Evolutionary conservation across 192 early-diverging fungal genomes (phyloP).

Genomic region (Coemansia sp.): DNA sequence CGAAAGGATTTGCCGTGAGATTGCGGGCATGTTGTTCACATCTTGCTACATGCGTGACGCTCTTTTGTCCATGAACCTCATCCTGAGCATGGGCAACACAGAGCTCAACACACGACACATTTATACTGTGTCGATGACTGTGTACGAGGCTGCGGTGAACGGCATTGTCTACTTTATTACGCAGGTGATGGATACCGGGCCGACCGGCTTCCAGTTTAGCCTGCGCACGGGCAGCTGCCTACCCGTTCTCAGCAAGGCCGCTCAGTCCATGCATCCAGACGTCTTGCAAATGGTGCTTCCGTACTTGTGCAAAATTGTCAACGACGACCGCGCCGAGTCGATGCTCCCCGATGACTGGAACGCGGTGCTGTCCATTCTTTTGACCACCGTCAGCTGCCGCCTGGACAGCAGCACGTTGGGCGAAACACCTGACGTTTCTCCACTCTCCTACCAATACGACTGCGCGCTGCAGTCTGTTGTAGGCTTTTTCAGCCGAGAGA

Average conservation of each 20-base stretch:
- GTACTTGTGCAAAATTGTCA: slow-evolving; percentile 43
- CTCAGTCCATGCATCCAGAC: slow-evolving; percentile 33
- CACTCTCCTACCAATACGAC: slow-evolving; percentile 30
- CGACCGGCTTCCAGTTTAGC: slow-evolving; percentile 46
- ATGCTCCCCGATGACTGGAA: slow-evolving; percentile 40
- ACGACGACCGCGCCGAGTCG: slow-evolving; percentile 38
- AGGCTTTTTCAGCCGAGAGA: slow-evolving; percentile 12
- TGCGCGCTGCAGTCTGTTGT: slow-evolving; percentile 26
- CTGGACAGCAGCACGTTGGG: slow-evolving; percentile 1
- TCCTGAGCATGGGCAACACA: slow-evolving; percentile 31
- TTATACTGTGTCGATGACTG: slow-evolving; percentile 22
- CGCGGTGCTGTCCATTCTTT: slow-evolving; percentile 31
- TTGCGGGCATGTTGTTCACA: slow-evolving; percentile 38
- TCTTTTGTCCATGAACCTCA: slow-evolving; percentile 42
- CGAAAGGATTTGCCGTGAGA: slow-evolving; percentile 33
- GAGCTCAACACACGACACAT: slow-evolving; percentile 18
- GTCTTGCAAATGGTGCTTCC: slow-evolving; percentile 42
- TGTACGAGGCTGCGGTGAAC: slow-evolving; percentile 41
- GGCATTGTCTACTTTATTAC: slow-evolving; percentile 51
- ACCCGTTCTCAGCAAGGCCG: slow-evolving; percentile 43
- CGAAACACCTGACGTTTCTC: slow-evolving; percentile 2
- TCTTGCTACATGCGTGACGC: slow-evolving; percentile 51
- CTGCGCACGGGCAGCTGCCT: slow-evolving; percentile 47
- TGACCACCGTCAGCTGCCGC: slow-evolving; percentile 24
- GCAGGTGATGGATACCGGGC: slow-evolving; percentile 47